A percentile compares a stretch with the other conserved stretches of the same genome.
These are phyloP conservation scores for Torulaspora franciscae DNA, from an alignment of 805 yeast species.

Conservation along the genomic window DNA sequence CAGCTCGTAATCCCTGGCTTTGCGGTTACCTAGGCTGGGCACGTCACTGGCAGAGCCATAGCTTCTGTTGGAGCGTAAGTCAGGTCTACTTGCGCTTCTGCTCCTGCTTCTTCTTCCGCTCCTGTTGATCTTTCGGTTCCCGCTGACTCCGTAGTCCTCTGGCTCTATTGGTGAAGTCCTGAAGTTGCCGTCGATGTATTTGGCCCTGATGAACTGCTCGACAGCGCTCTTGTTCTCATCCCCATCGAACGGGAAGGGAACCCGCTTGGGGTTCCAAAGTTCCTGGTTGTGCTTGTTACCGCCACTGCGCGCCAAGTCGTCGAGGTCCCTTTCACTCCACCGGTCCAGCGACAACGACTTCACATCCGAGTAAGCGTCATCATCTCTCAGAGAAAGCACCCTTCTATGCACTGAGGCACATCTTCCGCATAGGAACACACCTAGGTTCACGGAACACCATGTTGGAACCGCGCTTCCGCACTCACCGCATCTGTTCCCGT, in stretches of 20 bases:
- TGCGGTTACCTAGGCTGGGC: slow-evolving; percentile 47
- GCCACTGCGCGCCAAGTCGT: slow-evolving; percentile 35
- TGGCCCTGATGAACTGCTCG: slow-evolving; percentile 57
- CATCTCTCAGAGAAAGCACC: slow-evolving; percentile 43
- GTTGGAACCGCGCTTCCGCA: slow-evolving; percentile 64
- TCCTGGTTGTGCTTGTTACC: slow-evolving; percentile 61
- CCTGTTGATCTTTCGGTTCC: slow-evolving; percentile 14
- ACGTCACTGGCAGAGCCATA: slow-evolving; percentile 20
- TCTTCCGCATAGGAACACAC: slow-evolving; percentile 74
- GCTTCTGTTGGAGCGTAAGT: slow-evolving; percentile 3
- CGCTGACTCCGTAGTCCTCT: slow-evolving; percentile 25
- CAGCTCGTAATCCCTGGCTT: slow-evolving; percentile 50
- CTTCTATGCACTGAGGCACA: slow-evolving; percentile 77
- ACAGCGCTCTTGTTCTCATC: slow-evolving; percentile 58
- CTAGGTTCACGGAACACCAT: slow-evolving; percentile 42
- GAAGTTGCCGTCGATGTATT: slow-evolving; percentile 62
- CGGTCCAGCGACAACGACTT: slow-evolving; percentile 69
- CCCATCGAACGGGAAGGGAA: slow-evolving; percentile 70
- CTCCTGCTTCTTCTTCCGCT: slow-evolving; percentile 16
- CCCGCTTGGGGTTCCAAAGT: slow-evolving; percentile 63
- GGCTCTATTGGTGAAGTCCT: slow-evolving; percentile 31
- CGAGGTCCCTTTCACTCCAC: slow-evolving; percentile 59
- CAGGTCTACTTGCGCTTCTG: slow-evolving; percentile 7
- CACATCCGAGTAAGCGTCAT: slow-evolving; percentile 51
- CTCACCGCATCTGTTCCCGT: slow-evolving; percentile 73